These are phyloP conservation scores for Tulasnella sp. DNA, from an alignment of 768 basidiomycete genomes.

Conservation along the genomic window DNA sequence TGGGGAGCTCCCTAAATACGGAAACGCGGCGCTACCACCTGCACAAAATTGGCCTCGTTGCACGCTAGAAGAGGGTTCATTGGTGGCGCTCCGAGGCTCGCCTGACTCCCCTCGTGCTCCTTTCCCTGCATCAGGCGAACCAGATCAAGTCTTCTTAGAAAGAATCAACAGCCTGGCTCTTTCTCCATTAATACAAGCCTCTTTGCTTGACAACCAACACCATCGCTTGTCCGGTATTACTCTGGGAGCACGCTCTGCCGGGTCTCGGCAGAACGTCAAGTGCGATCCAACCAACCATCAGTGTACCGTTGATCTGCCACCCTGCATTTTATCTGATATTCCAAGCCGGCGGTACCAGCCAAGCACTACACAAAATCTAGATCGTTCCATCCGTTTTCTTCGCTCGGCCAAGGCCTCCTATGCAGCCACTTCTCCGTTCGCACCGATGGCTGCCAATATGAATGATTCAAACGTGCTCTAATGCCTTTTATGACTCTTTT, in stretches of 20 bases:
- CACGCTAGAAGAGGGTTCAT: background rate
- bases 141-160: background rate
- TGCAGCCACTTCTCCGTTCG: background rate
- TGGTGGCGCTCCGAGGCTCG: background rate
- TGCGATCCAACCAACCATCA: background rate
- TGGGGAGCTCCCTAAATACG: background rate
- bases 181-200: background rate
- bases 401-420: background rate
- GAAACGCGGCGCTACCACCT: background rate
- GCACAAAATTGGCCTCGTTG: background rate
- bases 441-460: background rate
- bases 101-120: background rate
- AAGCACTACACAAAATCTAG: background rate
- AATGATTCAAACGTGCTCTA: background rate
- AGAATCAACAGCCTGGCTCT: background rate
- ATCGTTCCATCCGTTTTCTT: background rate
- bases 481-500: background rate
- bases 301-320: background rate
- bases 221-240: background rate
- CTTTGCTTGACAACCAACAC: background rate
- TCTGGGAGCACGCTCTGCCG: background rate
- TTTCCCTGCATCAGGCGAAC: background rate
- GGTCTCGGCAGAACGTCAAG: background rate
- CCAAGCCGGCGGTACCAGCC: slow-evolving; percentile 8
- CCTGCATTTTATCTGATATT: background rate